Conservation (phyloP, 257 asterid species). For the Henckelia pumila region DNA sequence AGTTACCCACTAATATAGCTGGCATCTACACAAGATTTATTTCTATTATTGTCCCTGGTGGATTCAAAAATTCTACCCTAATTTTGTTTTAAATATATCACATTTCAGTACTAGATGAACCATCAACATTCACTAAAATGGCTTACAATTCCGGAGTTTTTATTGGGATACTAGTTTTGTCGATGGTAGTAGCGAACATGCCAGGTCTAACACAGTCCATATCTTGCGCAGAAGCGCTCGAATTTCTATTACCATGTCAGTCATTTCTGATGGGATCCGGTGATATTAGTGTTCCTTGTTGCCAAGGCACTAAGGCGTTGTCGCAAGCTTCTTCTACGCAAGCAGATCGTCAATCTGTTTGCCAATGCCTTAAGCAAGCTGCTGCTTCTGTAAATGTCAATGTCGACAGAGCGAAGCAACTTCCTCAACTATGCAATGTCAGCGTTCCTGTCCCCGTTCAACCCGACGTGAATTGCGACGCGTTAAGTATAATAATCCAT, state of each 20-base stretch:
- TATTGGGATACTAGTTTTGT: slow-evolving; percentile 15
- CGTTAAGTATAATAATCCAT: neutral
- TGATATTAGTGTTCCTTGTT: slow-evolving; percentile 18
- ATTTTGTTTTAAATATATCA: no score
- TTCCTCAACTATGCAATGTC: slow-evolving; percentile 24
- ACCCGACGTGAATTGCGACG: slow-evolving; percentile 15
- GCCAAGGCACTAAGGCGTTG: slow-evolving; percentile 21
- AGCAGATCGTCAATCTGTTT: slow-evolving; percentile 11
- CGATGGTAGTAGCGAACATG: neutral
- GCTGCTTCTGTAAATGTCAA: slow-evolving; percentile 2
- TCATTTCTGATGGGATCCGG: slow-evolving; percentile 16
- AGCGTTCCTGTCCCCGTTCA: neutral
- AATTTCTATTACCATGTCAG: slow-evolving; percentile 24
- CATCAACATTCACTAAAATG: neutral
- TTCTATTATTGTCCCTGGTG: no score
- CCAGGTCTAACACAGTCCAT: slow-evolving; percentile 10
- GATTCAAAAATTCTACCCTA: no score
- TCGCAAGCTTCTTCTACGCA: neutral
- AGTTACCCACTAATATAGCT: no score
- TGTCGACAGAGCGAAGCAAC: slow-evolving; percentile 14
- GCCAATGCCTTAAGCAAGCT: slow-evolving; percentile 25
- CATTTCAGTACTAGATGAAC: no score
- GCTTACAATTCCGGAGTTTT: neutral
- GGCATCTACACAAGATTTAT: no score
- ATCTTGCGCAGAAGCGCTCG: slow-evolving; percentile 21